Evolutionary conservation across 2,329 filamentous ascomycete genomes (phyloP).

Genomic region (Venturiaceae sp.): DNA sequence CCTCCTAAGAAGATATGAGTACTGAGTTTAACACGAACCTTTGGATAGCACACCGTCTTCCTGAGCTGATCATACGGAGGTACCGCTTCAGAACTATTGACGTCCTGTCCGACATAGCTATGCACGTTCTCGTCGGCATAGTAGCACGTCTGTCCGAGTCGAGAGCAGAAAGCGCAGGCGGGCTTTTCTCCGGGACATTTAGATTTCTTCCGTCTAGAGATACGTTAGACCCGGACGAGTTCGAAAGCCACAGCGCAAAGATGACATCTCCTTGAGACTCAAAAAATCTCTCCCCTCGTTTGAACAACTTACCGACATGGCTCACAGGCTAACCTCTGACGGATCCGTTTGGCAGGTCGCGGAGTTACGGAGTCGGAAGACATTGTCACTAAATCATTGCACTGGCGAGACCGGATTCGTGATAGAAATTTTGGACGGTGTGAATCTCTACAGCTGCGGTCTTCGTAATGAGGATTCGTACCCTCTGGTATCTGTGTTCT

Average conservation of each 20-base stretch:
- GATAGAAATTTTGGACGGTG: no score
- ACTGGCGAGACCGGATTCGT: no score
- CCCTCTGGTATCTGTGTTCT: no score
- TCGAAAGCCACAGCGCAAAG: background rate
- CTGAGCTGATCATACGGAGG: background rate
- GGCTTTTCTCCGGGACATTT: conserved; percentile 42
- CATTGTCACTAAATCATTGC: background rate
- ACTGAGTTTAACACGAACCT: background rate
- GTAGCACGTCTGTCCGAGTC: conserved; percentile 37
- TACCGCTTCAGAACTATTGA: background rate
- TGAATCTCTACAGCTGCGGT: no score
- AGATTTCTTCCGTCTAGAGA: conserved; percentile 38
- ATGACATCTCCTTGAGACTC: background rate
- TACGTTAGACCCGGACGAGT: conserved; percentile 7
- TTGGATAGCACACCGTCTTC: background rate
- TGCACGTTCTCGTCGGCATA: conserved; percentile 22
- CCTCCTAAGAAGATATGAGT: background rate
- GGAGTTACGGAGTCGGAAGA: background rate
- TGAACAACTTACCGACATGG: conserved; percentile 22
- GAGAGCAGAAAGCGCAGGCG: conserved; percentile 37
- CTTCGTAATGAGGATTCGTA: no score
- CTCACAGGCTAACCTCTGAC: conserved; percentile 21
- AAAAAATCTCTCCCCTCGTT: background rate
- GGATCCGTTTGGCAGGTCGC: conserved; percentile 8
- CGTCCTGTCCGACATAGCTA: background rate